Evolutionary conservation across 441 rosid species (phyloP).

Genomic region (Croton laevigatus): DNA sequence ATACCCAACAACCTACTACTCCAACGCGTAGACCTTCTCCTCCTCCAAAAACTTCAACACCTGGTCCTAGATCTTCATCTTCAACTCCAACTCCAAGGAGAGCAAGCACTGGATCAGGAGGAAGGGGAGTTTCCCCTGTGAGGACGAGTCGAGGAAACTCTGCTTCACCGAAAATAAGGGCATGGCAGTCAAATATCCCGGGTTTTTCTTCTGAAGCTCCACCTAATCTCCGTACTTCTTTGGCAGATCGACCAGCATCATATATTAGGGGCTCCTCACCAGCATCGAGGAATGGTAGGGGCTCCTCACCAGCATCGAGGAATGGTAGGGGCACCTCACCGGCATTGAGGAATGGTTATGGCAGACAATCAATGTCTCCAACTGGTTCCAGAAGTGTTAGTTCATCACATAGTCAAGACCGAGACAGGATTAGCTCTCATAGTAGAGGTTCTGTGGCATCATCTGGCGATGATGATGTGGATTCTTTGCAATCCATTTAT

Average conservation of each 20-base stretch:
- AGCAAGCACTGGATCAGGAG: slow-evolving; percentile 64
- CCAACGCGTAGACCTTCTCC: slow-evolving; percentile 81
- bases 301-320: slow-evolving; percentile 30
- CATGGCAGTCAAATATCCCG: slow-evolving; percentile 92
- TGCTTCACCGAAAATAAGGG: slow-evolving; percentile 83
- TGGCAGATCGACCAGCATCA: slow-evolving; percentile 90
- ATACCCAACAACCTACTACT: slow-evolving; percentile 49
- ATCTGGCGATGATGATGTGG: slow-evolving; percentile 89
- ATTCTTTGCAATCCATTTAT: slow-evolving; percentile 61
- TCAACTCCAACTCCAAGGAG: slow-evolving; percentile 78
- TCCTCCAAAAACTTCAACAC: slow-evolving; percentile 60
- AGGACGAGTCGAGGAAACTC: slow-evolving; percentile 78
- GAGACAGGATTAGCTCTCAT: slow-evolving; percentile 75
- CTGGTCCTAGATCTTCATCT: slow-evolving; percentile 70
- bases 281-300: slow-evolving; percentile 89
- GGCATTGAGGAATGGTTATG: too few species aligned
- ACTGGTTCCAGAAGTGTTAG: slow-evolving; percentile 89
- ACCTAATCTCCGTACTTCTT: slow-evolving; percentile 93
- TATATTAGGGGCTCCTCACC: slow-evolving; percentile 98
- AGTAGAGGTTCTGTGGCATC: slow-evolving; percentile 95
- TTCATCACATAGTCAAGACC: slow-evolving; percentile 87
- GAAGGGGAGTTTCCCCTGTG: slow-evolving; percentile 79
- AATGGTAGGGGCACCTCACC: slow-evolving; percentile 61
- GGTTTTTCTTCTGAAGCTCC: slow-evolving; percentile 98
- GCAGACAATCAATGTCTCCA: slow-evolving; percentile 96